These are phyloP conservation scores for Mucor lusitanicus DNA, from an alignment of 371 early-diverging fungal species.

Conservation along the genomic window DNA sequence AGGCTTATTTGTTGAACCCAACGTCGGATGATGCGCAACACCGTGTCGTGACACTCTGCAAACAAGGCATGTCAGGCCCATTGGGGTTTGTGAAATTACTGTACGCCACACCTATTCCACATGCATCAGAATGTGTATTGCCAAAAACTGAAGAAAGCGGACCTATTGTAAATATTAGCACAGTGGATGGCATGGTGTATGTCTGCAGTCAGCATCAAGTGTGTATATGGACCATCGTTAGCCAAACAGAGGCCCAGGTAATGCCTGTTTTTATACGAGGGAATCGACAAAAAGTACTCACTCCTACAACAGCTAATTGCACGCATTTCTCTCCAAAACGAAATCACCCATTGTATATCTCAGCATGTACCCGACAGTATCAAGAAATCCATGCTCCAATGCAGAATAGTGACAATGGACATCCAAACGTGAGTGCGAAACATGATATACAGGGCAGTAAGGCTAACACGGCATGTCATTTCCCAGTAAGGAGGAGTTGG, in stretches of 20 bases:
- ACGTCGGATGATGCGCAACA: background rate
- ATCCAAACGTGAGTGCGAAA: background rate
- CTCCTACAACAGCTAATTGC: background rate
- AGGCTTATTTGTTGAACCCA: background rate
- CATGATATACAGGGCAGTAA: too few species aligned
- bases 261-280: too few species aligned
- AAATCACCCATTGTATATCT: background rate
- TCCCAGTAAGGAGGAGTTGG: slow-evolving; percentile 11
- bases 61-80: background rate
- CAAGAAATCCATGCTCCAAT: background rate
- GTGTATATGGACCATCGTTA: background rate
- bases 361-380: background rate
- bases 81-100: background rate
- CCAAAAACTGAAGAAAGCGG: background rate
- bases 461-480: background rate
- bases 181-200: background rate
- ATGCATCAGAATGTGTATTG: background rate
- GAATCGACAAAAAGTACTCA: background rate
- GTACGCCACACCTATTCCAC: background rate
- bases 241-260: background rate
- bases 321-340: background rate
- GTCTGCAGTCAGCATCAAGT: background rate
- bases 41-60: background rate
- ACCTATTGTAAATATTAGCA: background rate
- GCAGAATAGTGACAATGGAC: background rate